Conservation (phyloP, 2,329 filamentous ascomycete genomes). For the Pyrenophora graminea region DNA sequence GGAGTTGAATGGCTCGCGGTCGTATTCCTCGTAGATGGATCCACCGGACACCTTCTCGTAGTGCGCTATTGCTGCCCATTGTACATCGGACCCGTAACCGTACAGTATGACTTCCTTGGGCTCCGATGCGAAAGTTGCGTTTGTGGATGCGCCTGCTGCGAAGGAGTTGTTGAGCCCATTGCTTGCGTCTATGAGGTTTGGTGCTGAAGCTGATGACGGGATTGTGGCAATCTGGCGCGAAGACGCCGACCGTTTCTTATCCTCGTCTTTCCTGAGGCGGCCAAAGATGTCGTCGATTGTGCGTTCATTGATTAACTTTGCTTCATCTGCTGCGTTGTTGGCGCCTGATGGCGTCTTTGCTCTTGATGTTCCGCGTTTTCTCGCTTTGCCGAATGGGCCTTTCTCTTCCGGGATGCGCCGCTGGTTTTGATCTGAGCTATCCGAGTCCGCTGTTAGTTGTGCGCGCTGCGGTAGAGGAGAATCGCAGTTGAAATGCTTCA, state of each 20-base stretch:
- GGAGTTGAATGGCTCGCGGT: conserved; percentile 76
- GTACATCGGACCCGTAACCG: conserved; percentile 70
- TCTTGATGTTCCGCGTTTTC: conserved; percentile 53
- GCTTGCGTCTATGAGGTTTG: conserved; percentile 38
- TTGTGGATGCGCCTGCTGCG: conserved; percentile 35
- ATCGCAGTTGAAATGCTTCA: conserved; percentile 2
- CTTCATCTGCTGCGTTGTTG: conserved; percentile 61
- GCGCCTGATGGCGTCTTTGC: conserved; percentile 60
- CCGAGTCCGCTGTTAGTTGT: conserved; percentile 21
- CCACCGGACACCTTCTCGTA: conserved; percentile 83
- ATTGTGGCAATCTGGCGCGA: conserved; percentile 28
- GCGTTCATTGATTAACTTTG: conserved; percentile 50
- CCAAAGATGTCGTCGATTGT: conserved; percentile 55
- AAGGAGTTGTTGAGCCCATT: conserved; percentile 34
- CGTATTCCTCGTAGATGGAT: conserved; percentile 89
- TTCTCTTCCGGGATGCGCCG: conserved; percentile 62
- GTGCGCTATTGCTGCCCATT: conserved; percentile 85
- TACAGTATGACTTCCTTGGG: conserved; percentile 83
- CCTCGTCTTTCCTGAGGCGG: conserved; percentile 36
- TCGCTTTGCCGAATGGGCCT: conserved; percentile 64
- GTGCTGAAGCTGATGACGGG: conserved; percentile 38
- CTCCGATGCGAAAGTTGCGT: conserved; percentile 52
- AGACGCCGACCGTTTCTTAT: conserved; percentile 35
- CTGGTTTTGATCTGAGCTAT: conserved; percentile 50
- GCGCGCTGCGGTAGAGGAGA: neutral